Conservation (phyloP, 306 rosid genomes). For the Prunus davidiana region DNA sequence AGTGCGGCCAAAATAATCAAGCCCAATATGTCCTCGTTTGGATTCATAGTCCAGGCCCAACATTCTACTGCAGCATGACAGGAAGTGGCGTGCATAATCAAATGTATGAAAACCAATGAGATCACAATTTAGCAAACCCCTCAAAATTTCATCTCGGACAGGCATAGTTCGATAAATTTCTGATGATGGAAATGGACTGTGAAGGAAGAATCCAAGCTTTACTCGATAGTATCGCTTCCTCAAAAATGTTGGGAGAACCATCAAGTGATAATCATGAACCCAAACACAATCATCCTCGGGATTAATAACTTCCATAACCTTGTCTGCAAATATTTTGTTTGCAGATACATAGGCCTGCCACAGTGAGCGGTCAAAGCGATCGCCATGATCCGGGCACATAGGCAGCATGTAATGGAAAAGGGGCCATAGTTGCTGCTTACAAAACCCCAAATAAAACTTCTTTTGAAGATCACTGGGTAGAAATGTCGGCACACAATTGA, state of each 20-base stretch:
- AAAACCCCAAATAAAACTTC: constrained; percentile 65
- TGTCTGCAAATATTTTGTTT: constrained; percentile 81
- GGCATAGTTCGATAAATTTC: constrained; percentile 81
- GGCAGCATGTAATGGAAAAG: constrained; percentile 90
- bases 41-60: constrained; percentile 85
- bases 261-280: constrained; percentile 88
- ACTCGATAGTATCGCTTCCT: constrained; percentile 63
- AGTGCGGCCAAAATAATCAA: constrained; percentile 85
- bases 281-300: constrained; percentile 83
- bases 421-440: constrained; percentile 85
- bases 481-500: constrained; percentile 77
- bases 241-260: constrained; percentile 86
- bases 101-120: constrained; percentile 86
- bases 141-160: constrained; percentile 74
- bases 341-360: constrained; percentile 93
- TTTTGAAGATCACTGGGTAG: constrained; percentile 66
- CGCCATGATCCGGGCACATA: constrained; percentile 72
- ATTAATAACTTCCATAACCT: constrained; percentile 78
- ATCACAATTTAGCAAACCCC: constrained; percentile 74
- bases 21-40: constrained; percentile 87
- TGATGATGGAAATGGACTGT: constrained; percentile 84
- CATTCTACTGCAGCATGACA: constrained; percentile 95
- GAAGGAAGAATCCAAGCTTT: constrained; percentile 83
- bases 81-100: constrained; percentile 90
- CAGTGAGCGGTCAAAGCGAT: constrained; percentile 66